A percentile compares a stretch with the other conserved stretches of the same genome.
These are phyloP conservation scores for Eleusine indica DNA, from an alignment of 176 grass and related monocot species.

Conservation along the genomic window DNA sequence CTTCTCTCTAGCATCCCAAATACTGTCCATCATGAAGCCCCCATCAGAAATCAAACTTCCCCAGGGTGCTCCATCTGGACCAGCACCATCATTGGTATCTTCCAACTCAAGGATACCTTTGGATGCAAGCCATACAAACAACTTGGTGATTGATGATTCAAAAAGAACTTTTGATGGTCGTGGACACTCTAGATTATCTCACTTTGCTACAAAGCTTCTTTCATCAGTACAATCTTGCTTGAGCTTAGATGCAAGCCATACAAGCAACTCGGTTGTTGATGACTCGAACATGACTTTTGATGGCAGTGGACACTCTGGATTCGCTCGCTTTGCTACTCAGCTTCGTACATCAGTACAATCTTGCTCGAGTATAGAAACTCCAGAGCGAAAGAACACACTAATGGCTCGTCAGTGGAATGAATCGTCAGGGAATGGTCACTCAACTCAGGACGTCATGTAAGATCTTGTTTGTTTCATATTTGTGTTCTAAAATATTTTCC, in stretches of 20 bases:
- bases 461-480: slow-evolving; percentile 23
- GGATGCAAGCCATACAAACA: slow-evolving; percentile 19
- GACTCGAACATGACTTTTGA: neutral
- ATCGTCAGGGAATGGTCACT: slow-evolving; percentile 15
- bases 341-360: slow-evolving; percentile 37
- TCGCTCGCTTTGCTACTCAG: slow-evolving; percentile 38
- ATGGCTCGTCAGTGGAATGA: slow-evolving; percentile 12
- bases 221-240: slow-evolving; percentile 45
- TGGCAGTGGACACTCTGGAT: slow-evolving; percentile 34
- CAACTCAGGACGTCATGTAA: slow-evolving; percentile 41
- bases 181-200: slow-evolving; percentile 39
- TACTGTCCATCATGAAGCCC: slow-evolving; percentile 62
- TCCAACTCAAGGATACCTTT: slow-evolving; percentile 9
- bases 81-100: slow-evolving; percentile 30
- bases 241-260: slow-evolving; percentile 23
- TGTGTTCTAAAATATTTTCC: slow-evolving; percentile 18
- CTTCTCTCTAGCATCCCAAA: slow-evolving; percentile 57
- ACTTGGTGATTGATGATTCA: slow-evolving; percentile 12
- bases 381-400: slow-evolving; percentile 22
- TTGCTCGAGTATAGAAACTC: slow-evolving; percentile 44
- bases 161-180: slow-evolving; percentile 7
- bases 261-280: slow-evolving; percentile 19
- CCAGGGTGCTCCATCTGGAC: neutral
- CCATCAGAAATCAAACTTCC: slow-evolving; percentile 16
- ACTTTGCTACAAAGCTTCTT: slow-evolving; percentile 39